Conservation (phyloP, 1,284 basidiomycete species). For the Cystobasidiaceae sp. region DNA sequence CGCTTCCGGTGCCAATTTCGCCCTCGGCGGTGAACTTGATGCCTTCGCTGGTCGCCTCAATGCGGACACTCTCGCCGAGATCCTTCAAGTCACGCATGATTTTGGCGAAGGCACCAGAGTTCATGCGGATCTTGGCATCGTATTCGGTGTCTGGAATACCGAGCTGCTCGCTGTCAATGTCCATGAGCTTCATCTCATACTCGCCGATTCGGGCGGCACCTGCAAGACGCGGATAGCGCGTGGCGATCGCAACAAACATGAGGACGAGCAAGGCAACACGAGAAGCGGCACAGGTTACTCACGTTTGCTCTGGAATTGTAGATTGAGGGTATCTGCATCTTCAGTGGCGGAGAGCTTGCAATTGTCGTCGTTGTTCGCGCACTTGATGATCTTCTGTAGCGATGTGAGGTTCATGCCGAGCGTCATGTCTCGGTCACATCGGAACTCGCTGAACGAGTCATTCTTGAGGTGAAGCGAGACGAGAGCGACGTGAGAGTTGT, state of each 20-base stretch:
- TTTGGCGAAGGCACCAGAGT: slow-evolving; percentile 77
- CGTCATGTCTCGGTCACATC: slow-evolving; percentile 87
- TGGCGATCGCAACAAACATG: neutral
- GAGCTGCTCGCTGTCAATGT: slow-evolving; percentile 88
- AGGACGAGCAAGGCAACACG: neutral
- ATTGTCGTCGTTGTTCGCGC: slow-evolving; percentile 92
- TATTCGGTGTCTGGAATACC: slow-evolving; percentile 99
- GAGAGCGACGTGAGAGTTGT: slow-evolving; percentile 98
- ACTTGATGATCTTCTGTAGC: slow-evolving; percentile 93
- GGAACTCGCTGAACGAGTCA: slow-evolving; percentile 76
- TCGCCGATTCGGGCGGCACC: slow-evolving; percentile 92
- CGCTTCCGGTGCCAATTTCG: slow-evolving; percentile 85
- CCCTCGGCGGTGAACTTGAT: slow-evolving; percentile 91
- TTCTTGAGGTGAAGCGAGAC: slow-evolving; percentile 75
- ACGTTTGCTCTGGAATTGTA: slow-evolving; percentile 91
- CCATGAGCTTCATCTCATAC: slow-evolving; percentile 99
- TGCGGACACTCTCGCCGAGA: slow-evolving; percentile 89
- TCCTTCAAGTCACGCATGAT: slow-evolving; percentile 91
- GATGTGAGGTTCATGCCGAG: slow-evolving; percentile 59
- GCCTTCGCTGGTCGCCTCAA: slow-evolving; percentile 94
- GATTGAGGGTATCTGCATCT: slow-evolving; percentile 80
- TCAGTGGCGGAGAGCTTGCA: slow-evolving; percentile 88
- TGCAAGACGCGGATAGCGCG: no score
- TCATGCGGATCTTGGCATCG: slow-evolving; percentile 86
- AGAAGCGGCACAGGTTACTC: slow-evolving; percentile 43